phyloP scores from a whole-genome alignment of 768 basidiomycete genomes.

The Udeniomyces megalosporus region DNA sequence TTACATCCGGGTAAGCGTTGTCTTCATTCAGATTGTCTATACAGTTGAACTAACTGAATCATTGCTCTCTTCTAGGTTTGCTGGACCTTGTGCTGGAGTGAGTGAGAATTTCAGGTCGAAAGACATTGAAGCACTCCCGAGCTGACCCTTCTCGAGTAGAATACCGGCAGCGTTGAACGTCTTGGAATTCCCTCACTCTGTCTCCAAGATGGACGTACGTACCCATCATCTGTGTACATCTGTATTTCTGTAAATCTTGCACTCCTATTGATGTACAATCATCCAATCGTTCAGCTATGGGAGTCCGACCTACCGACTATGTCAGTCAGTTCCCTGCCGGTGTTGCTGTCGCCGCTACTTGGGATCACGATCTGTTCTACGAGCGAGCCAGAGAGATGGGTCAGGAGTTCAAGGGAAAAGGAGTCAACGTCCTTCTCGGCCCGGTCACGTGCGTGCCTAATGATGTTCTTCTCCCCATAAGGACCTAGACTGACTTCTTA shows the following conservation, averaged over 20 bases:
- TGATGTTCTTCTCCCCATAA: too few species aligned
- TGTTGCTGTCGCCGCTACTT: conserved; percentile 5
- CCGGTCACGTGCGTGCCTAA: too few species aligned
- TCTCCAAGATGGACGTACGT: conserved; percentile 3
- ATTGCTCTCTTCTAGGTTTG: background rate
- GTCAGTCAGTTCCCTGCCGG: conserved; percentile 12
- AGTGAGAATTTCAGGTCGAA: too few species aligned
- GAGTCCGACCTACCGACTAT: background rate
- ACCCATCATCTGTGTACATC: too few species aligned
- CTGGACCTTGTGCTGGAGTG: background rate
- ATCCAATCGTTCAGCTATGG: background rate
- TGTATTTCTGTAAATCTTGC: too few species aligned
- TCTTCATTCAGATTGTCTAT: background rate
- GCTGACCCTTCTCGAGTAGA: too few species aligned
- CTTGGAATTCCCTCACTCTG: conserved; percentile 2
- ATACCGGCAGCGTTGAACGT: background rate
- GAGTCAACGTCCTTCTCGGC: conserved; percentile 56
- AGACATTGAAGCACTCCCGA: too few species aligned
- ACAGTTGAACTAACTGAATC: background rate
- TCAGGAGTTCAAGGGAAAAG: conserved; percentile 63
- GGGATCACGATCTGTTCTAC: conserved; percentile 36
- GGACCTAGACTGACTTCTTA: too few species aligned
- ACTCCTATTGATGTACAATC: too few species aligned
- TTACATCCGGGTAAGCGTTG: too few species aligned
- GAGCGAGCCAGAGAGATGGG: conserved; percentile 64